phyloP scores from a whole-genome alignment of 768 basidiomycete genomes.

The Lactifluus subvellereus region DNA sequence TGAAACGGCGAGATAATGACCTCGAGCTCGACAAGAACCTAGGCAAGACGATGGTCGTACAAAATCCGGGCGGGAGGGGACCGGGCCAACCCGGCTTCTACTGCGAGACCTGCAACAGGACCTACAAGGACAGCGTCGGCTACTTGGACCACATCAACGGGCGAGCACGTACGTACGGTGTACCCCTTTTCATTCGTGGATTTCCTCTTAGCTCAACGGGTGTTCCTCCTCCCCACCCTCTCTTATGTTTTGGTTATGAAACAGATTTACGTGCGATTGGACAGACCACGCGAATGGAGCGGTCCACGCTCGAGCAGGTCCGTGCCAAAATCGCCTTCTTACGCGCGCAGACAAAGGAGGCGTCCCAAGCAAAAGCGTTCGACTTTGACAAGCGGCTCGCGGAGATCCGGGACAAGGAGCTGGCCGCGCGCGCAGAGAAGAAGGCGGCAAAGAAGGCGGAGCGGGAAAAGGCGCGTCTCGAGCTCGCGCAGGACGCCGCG shows the following conservation, averaged over 20 bases:
- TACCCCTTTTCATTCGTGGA: background rate
- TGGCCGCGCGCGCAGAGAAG: conserved; percentile 58
- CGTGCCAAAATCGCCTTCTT: conserved; percentile 83
- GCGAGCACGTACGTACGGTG: conserved; percentile 66
- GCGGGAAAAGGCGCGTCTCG: conserved; percentile 64
- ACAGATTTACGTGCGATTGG: conserved; percentile 88
- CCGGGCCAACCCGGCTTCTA: conserved; percentile 91
- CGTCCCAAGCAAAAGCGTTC: conserved; percentile 79
- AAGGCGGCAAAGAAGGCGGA: conserved; percentile 76
- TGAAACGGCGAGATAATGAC: conserved; percentile 80
- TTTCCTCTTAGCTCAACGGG: background rate
- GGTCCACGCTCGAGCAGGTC: conserved; percentile 91
- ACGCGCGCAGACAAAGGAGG: conserved; percentile 81
- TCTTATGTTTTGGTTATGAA: background rate
- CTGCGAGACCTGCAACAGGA: conserved; percentile 87
- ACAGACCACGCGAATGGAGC: conserved; percentile 88
- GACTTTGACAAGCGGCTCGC: conserved; percentile 90
- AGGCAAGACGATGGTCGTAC: conserved; percentile 91
- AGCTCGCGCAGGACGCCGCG: conserved; percentile 48
- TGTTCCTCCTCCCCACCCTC: background rate
- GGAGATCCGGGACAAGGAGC: conserved; percentile 73
- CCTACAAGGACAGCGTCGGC: conserved; percentile 88
- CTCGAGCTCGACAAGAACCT: conserved; percentile 94
- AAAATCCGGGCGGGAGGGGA: conserved; percentile 73
- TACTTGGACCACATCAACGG: conserved; percentile 97